Evolutionary conservation across 1,139 yeast species (phyloP), one percentile per base, ranked within the genome.

Genomic region (Pichia sp.): DNA sequence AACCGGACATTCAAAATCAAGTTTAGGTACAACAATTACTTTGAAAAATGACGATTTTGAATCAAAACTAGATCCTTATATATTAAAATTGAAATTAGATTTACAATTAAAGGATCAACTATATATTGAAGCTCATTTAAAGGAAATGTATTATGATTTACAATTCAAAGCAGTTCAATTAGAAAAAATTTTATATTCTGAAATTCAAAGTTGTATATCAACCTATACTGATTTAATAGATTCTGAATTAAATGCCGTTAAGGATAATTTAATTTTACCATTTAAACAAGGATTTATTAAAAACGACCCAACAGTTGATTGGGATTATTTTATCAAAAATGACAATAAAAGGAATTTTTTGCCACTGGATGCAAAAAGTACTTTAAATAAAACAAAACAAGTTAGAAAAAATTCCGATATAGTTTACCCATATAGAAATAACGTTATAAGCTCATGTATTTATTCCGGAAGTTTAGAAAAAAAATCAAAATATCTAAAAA

Each of bases 151-250:
- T 61, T 74, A 79, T 54, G 86, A 84, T 64, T 70, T 86, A 56
- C 93, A 86, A 67, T 75, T 73, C 44, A 80, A 88, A n/a, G 86
- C 88, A 29, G 77, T 84, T 54, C 84, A 83, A 63, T 71, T 86
- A 57, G 93, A 86, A 62, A 77, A 81, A 56, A 85, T 86, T 56
- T 77, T 86, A 27, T 87, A 79, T 47, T 66, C 77, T 49, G 90
- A 84, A 62, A 72, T 85, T 41, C 90, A 85, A 66, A 75, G 74
- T 55, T 75, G 84, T 56, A 67, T 84, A 56, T 74, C 76, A 50
- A 73, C 73, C 55, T 84, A 82, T 61, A 73, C 83, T 46, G 73
- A 74, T 48, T 68, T 81, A 53, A 75, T 86, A 31, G 79, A 76
- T 55, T 69, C 77, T 6, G 89, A 85, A 64, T 75, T 84, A 45